Base-by-base conservation (phyloP, 768 basidiomycete species). In the Chiua virens region DNA sequence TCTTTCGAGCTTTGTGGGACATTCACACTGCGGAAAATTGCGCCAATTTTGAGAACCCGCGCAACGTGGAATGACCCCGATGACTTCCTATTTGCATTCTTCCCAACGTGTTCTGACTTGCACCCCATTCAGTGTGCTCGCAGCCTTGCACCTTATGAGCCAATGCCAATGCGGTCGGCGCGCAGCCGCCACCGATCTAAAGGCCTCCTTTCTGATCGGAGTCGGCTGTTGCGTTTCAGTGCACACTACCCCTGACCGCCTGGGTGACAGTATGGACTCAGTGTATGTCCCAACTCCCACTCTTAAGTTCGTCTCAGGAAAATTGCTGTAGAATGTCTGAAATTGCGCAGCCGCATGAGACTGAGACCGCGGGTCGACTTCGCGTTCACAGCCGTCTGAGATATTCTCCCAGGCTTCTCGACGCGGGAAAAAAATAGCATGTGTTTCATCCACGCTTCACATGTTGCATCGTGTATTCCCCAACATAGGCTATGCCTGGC, bases 181-280 rank as follows among this genome's bases (percentile, higher is more conserved):
- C 55, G 40, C 38, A 48, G 47, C 59, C 61, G 62, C 64, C 63
- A 63, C 55, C 41, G 63, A 64, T 64, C 52, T 30, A 37, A 23
- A 5, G 20, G 34, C 45, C 51, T 36, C 57, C 63, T 44, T 44
- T 59, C 25, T 63, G 62, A 66, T 64, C 61, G 64, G 61, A 43
- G 38, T 46, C 52, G 48, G 55, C 37, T 41, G 42, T 52, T 18
- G 36, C 39, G 45, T 54, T 55, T 53, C 57, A 52, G 34, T 47
- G 22, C 4, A 35, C 15, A 34, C 18, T 32, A 38, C 49, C 22
- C 28, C 30, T 32, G 18, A 50, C 18, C 23, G 30, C 25, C 43
- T 28, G 30, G 23, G 23, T 23, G 4, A 23, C 23, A 27, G 27
- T 27, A 13, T 30, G 30, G 30, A 30, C 30, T 30, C 30, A 5